Conservation (phyloP, 2,329 filamentous ascomycete genomes). For the Diaporthe caulivora region DNA sequence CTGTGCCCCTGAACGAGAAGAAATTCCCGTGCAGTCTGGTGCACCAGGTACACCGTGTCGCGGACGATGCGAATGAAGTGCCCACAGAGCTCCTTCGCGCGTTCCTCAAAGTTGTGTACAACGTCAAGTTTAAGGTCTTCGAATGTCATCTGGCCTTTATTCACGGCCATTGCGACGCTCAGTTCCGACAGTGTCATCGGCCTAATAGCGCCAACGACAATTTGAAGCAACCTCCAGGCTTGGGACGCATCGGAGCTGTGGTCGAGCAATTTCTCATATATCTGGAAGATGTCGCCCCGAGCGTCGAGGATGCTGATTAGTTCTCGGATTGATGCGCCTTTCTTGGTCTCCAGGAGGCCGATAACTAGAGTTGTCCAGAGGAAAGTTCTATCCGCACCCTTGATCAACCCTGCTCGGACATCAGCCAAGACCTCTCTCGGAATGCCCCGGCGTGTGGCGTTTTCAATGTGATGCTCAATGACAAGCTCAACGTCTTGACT, state of each 20-base stretch:
- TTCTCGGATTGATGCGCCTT: constrained; percentile 38
- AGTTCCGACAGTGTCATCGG: constrained; percentile 41
- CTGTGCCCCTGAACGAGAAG: constrained; percentile 34
- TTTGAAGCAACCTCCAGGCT: constrained; percentile 40
- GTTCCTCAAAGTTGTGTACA: constrained; percentile 40
- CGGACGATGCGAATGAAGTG: constrained; percentile 40
- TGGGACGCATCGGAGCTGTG: constrained; percentile 29
- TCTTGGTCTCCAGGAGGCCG: constrained; percentile 37
- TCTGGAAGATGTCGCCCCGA: constrained; percentile 36
- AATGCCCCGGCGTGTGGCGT: constrained; percentile 36
- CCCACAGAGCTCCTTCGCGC: constrained; percentile 40
- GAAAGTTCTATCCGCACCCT: constrained; percentile 42
- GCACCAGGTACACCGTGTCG: constrained; percentile 42
- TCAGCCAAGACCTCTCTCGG: constrained; percentile 35
- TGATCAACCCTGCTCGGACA: constrained; percentile 35
- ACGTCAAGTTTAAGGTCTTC: constrained; percentile 40
- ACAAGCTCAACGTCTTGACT: constrained; percentile 40
- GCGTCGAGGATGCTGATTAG: constrained; percentile 39
- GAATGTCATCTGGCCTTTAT: constrained; percentile 21
- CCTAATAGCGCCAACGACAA: constrained; percentile 39
- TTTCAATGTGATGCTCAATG: constrained; percentile 37
- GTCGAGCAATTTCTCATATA: constrained; percentile 40
- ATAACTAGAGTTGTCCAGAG: constrained; percentile 43
- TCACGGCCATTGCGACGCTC: constrained; percentile 41
- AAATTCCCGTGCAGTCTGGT: constrained; percentile 44